Base-by-base conservation (phyloP, 148 eudicot species). In the Amaranthus cruentus region DNA sequence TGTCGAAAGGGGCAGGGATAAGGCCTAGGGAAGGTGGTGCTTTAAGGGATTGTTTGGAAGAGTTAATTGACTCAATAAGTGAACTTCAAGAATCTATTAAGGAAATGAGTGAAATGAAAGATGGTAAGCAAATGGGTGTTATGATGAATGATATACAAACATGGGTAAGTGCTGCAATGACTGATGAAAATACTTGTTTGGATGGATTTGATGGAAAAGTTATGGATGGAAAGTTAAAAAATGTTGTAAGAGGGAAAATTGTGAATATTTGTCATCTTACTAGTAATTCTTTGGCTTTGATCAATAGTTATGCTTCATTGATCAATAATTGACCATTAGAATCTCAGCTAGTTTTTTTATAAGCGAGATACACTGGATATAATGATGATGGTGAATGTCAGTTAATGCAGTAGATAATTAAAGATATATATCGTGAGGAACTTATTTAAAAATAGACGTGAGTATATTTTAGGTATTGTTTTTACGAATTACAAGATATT, bases 141-240 rank as follows among this genome's bases (percentile, higher is more conserved):
- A 59, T 54, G 46, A 76, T 86, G 52, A 78, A n/a, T 77, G 77
- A 86, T 66, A 71, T 86, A 12, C 81, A 86, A 77, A 84, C 87
- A n/a, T 84, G 89, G 89, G 87, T 82, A 6, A 86, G 89, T 74
- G 82, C 85, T 56, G 85, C 85, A 38, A 68, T 86, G 62, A 82
- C 87, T 0, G 75, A 86, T 52, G 82, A 82, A 5, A 73, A 80
- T 69, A 84, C 89, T 14, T 86, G 89, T 70, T 71, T 68, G 68
- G 81, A 78, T 0, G 87, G 87, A 47, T 82, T 83, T 59, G 70
- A 51, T 28, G 82, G 79, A n/a, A 78, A 78, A 57, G 18, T 48
- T 52, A 80, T 77, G 79, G 75, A 82, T 50, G 86, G 78, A 8
- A 81, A 62, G n/a, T 8, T 75, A 12, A 82, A 82, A 69, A 79